Evolutionary conservation across 2,329 filamentous ascomycete species (phyloP).

Genomic region (Pseudopithomyces chartarum): DNA sequence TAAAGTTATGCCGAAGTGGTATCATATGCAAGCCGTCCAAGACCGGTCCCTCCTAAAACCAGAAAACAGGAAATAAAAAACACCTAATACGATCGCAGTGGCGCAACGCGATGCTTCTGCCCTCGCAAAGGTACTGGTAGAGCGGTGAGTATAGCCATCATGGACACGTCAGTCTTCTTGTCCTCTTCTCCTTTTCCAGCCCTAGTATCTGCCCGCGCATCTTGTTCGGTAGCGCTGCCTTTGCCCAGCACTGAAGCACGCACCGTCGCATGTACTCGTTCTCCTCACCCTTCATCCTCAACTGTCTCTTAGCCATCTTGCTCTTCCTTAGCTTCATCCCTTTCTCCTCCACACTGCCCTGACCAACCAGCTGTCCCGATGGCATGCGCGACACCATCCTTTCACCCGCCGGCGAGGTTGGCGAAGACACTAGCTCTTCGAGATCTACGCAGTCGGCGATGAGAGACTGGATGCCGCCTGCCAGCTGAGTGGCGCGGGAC

Average conservation of each 20-base stretch:
- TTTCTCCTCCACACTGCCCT: slow-evolving; percentile 19
- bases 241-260: slow-evolving; percentile 51
- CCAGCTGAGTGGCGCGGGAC: slow-evolving; percentile 49
- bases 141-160: slow-evolving; percentile 15
- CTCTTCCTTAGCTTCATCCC: slow-evolving; percentile 43
- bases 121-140: neutral
- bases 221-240: slow-evolving; percentile 31
- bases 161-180: slow-evolving; percentile 39
- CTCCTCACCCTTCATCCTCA: slow-evolving; percentile 50
- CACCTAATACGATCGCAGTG: neutral
- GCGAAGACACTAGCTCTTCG: slow-evolving; percentile 47
- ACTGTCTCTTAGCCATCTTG: slow-evolving; percentile 53
- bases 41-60: neutral
- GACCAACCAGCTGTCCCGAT: slow-evolving; percentile 10
- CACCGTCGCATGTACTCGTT: slow-evolving; percentile 49
- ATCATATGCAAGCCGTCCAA: slow-evolving; percentile 17
- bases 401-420: slow-evolving; percentile 16
- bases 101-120: too few relatives aligned
- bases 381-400: slow-evolving; percentile 20
- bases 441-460: slow-evolving; percentile 51
- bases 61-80: too few relatives aligned
- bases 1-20: slow-evolving; percentile 11
- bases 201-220: slow-evolving; percentile 31
- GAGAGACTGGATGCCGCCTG: slow-evolving; percentile 51
- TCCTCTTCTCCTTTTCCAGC: slow-evolving; percentile 20